Evolutionary conservation across 306 rosid species (phyloP).

Genomic region (Lablab purpureus): DNA sequence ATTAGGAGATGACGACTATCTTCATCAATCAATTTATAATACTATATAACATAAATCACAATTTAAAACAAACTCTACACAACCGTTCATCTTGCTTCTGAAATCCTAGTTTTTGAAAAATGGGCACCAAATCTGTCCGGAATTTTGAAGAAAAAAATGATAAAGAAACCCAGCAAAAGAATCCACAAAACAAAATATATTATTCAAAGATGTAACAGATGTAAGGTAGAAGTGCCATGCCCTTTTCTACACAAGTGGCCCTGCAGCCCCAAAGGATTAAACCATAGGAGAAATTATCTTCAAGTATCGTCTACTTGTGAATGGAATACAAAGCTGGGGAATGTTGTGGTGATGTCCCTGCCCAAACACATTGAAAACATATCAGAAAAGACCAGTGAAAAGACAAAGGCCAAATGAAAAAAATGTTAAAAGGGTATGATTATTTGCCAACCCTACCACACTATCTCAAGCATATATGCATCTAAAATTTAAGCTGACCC

Average conservation of each 20-base stretch:
- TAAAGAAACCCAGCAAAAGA: constrained; percentile 38
- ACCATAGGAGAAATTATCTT: constrained; percentile 39
- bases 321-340: constrained; percentile 94
- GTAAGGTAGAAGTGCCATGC: constrained; percentile 16
- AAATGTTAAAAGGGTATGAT: background rate
- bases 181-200: constrained; percentile 51
- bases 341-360: constrained; percentile 98
- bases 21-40: background rate
- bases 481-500: background rate
- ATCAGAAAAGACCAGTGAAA: constrained; percentile 6
- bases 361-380: constrained; percentile 40
- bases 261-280: constrained; percentile 39
- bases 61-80: background rate
- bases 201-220: constrained; percentile 39
- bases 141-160: constrained; percentile 40
- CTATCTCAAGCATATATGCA: background rate
- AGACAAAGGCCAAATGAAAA: background rate
- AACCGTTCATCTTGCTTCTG: background rate
- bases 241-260: constrained; percentile 43
- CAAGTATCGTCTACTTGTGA: constrained; percentile 92
- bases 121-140: constrained; percentile 5
- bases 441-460: background rate
- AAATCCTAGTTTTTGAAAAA: constrained; percentile 14
- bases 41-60: background rate
- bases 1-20: background rate